These are phyloP conservation scores for Plasmodium adleri DNA, from an alignment of 169 alveolate species.

Conservation along the genomic window DNA sequence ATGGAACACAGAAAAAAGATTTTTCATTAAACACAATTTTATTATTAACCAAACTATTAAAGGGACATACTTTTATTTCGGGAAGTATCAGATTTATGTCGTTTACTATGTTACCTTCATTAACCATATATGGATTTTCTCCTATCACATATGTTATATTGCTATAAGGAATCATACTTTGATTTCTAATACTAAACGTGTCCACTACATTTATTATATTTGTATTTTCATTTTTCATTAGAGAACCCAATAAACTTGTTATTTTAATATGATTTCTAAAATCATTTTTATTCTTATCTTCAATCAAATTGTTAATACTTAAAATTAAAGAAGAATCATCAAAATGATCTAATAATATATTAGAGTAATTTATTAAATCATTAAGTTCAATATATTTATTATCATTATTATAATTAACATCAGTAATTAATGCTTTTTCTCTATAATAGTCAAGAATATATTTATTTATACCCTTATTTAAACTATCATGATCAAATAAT, in stretches of 20 bases:
- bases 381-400: slow-evolving; percentile 11
- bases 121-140: slow-evolving; percentile 68
- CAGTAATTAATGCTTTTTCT: slow-evolving; percentile 41
- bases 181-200: slow-evolving; percentile 27
- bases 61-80: slow-evolving; percentile 59
- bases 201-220: slow-evolving; percentile 68
- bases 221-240: slow-evolving; percentile 51
- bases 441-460: slow-evolving; percentile 56
- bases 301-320: slow-evolving; percentile 45
- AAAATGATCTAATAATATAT: slow-evolving; percentile 37
- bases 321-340: slow-evolving; percentile 49
- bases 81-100: slow-evolving; percentile 64
- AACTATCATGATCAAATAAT: slow-evolving; percentile 71
- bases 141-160: slow-evolving; percentile 43
- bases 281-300: slow-evolving; percentile 54
- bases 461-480: slow-evolving; percentile 61
- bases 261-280: slow-evolving; percentile 75
- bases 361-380: slow-evolving; percentile 56
- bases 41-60: slow-evolving; percentile 24
- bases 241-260: slow-evolving; percentile 71
- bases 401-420: slow-evolving; percentile 43
- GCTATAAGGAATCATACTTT: slow-evolving; percentile 50
- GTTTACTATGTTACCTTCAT: slow-evolving; percentile 30
- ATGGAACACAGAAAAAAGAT: slow-evolving; percentile 58
- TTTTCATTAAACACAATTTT: slow-evolving; percentile 12